phyloP scores from a whole-genome alignment of 106 monocot genomes.

The Dioscorea alata region DNA sequence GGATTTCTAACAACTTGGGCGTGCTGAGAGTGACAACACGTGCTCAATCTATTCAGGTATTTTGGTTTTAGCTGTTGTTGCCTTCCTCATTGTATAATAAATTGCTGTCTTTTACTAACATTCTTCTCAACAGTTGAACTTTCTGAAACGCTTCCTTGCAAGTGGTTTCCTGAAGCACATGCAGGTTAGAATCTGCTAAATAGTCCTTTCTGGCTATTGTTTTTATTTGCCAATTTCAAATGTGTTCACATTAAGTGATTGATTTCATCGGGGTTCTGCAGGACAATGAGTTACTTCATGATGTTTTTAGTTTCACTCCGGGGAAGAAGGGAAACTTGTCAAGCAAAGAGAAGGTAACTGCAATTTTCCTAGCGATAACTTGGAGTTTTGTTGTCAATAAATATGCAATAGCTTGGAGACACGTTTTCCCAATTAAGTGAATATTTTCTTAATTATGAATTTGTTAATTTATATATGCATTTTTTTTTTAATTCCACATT shows the following conservation, averaged over 20 bases:
- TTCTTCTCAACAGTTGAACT: slow-evolving; percentile 64
- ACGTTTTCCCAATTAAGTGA: too few species aligned
- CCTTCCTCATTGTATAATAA: neutral
- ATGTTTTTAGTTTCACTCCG: slow-evolving; percentile 61
- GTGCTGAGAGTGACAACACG: slow-evolving; percentile 65
- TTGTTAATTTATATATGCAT: too few species aligned
- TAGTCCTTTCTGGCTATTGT: too few species aligned
- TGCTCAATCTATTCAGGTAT: slow-evolving; percentile 62
- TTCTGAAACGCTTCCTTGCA: slow-evolving; percentile 79
- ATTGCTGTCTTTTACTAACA: neutral
- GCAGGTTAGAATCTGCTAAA: slow-evolving; percentile 32
- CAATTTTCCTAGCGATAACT: too few species aligned
- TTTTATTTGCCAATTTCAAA: neutral
- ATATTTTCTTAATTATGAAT: too few species aligned
- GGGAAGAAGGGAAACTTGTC: slow-evolving; percentile 51
- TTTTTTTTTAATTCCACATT: too few species aligned
- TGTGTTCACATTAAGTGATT: neutral
- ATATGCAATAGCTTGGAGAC: too few species aligned
- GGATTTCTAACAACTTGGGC: slow-evolving; percentile 56
- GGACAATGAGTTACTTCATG: slow-evolving; percentile 85
- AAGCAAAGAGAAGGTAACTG: slow-evolving; percentile 53
- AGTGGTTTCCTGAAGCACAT: slow-evolving; percentile 92
- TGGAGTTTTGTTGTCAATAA: too few species aligned
- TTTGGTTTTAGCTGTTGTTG: neutral
- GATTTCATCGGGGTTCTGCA: slow-evolving; percentile 13